Evolutionary conservation across 1,284 basidiomycete genomes (phyloP), one percentile per base, ranked within the genome.

Genomic region (Coniferiporia weirii): DNA sequence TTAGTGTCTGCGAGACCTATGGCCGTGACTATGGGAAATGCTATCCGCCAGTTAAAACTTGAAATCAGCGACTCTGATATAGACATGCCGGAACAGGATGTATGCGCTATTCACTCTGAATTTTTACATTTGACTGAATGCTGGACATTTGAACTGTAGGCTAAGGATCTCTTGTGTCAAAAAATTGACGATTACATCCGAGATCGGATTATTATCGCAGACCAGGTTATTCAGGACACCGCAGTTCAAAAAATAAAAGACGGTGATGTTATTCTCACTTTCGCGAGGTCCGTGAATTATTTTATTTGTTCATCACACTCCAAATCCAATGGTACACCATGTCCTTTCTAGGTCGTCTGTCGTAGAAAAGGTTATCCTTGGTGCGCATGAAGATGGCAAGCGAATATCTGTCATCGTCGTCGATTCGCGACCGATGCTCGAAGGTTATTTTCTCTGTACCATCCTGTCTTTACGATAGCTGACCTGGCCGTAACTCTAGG

Each of bases 11-110:
- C 91, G 32, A 79, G 95, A 54, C 91, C 93, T 0, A 89, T 95
- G 86, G 91, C 91, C n/a, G 86, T 93, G n/a, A 92, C 93, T 27
- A 93, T 95, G 85, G 94, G 93, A 0, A 95, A 95, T 68, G 94
- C 94, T 0, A 93, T 95, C 65, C 83, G 95, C 60, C 93, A 96
- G 72, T 79, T 99, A 68, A 99, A 99, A 76, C 80, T 97, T 62
- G 94, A 98, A 69, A 98, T 99, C 70, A 95, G 93, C 69, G 83
- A 85, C 19, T 86, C 94, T 50, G 91, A 93, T 66, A 92, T 94
- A 56, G 95, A 98, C 73, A 79, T 93, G 68, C 87, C 93, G 4
- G 94, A 98, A 71, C 91, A 95, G 69, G 93, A 98, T 75, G 95
- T 95, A 67, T 71, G 52, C 43, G 20, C 38, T 47, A 4, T 46